A percentile compares a stretch with the other conserved stretches of the same genome.
Conservation (phyloP, 495 filamentous ascomycete species). For the Niebla homalea region DNA sequence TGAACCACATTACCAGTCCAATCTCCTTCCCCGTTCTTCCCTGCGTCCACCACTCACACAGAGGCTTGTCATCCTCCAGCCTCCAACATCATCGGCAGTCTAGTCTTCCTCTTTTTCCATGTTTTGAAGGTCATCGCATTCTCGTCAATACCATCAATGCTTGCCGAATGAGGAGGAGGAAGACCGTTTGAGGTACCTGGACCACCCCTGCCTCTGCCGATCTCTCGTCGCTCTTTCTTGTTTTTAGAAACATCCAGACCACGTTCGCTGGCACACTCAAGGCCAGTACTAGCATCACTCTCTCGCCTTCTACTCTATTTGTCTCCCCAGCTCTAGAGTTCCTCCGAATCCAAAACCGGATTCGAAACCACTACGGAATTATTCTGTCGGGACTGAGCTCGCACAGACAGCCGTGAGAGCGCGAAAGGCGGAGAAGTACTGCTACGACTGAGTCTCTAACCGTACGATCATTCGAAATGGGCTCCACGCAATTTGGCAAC, state of each 20-base stretch:
- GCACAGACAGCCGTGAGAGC: no score
- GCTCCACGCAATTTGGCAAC: conserved; percentile 69
- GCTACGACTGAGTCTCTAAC: no score
- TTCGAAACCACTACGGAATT: no score
- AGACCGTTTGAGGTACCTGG: not conserved
- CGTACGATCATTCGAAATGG: conserved; percentile 26
- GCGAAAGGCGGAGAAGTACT: not conserved
- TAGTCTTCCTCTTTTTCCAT: not conserved
- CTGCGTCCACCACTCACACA: not conserved
- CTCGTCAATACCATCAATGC: not conserved
- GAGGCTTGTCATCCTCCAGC: not conserved
- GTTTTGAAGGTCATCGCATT: not conserved
- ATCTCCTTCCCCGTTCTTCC: not conserved
- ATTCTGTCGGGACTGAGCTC: no score
- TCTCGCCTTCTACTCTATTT: not conserved
- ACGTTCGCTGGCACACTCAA: not conserved
- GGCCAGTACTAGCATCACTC: not conserved
- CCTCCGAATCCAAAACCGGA: no score
- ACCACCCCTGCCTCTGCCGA: conserved; percentile 6
- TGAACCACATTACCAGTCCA: not conserved
- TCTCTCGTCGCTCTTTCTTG: conserved; percentile 13
- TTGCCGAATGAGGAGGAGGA: not conserved
- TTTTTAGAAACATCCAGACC: conserved; percentile 5
- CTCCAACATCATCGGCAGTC: not conserved
- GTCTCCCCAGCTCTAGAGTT: not conserved